Evolutionary conservation across 2,329 filamentous ascomycete genomes (phyloP), one percentile per base, ranked within the genome.

Genomic region (Apiospora marii): DNA sequence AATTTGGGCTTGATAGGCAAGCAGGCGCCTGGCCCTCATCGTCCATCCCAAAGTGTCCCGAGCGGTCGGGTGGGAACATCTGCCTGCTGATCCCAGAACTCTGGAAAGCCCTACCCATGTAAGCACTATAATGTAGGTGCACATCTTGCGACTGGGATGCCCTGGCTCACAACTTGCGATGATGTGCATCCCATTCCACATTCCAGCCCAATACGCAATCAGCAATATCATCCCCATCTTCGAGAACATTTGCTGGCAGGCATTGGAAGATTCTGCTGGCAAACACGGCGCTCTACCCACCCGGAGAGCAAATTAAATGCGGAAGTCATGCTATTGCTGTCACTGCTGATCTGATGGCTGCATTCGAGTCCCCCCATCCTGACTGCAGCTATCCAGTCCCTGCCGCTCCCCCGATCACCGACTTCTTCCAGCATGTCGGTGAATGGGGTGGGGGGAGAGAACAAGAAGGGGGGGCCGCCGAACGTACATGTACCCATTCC

Each of bases 51-150:
- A 64, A 41, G 58, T 37, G 58, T 64, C 34, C 58, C 58, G 34
- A 64, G 58, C 58, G 58, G 30, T 64, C 58, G 58, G 58, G 58
- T 64, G 58, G 58, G 58, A 64, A 41, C 58, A n/a, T 41, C 58
- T 64, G 58, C 58, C 58, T 64, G 58, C 58, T 64, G 34, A 41
- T 64, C 58, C 58, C 58, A 64, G 58, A 30, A 64, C 58, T 64
- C 34, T 41, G 58, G 58, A n/a, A 64, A 41, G 58, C 58, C 58
- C 34, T 64, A 64, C 4, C 58, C 58, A 64, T 64, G 58, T 64
- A 64, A 64, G 58, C 58, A 64, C 58, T 64, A 64, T 64, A 64
- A 64, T 64, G 58, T 41, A 64, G 53, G 53, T 64, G 58, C 58
- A 64, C 58, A 64, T 64, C 58, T 64, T 24, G 58, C 30, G 22